Conservation (phyloP, 805 yeast genomes). For the Middelhovenomyces tepae region DNA sequence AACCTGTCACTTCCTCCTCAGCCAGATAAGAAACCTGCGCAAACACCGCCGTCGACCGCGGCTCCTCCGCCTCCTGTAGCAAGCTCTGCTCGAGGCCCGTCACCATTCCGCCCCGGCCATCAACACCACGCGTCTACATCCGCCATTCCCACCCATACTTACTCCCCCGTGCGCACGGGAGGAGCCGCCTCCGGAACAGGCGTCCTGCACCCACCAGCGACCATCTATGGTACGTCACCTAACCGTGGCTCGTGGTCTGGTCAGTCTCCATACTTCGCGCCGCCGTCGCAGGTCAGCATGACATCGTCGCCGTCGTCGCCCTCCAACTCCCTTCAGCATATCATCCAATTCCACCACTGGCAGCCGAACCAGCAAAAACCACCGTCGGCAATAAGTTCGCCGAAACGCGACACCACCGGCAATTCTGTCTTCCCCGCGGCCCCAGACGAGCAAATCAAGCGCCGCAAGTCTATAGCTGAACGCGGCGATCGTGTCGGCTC, state of each 20-base stretch:
- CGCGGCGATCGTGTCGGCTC: conserved; percentile 7
- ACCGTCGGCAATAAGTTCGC: conserved; percentile 6
- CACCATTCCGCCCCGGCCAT: conserved; percentile 16
- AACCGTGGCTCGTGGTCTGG: conserved; percentile 4
- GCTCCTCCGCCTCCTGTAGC: conserved; percentile 7
- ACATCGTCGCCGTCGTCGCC: conserved; percentile 18
- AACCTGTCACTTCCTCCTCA: conserved; percentile 20
- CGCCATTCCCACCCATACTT: conserved; percentile 13
- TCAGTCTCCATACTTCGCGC: conserved; percentile 11
- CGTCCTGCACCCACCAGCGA: conserved; percentile 11
- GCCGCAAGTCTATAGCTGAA: conserved; percentile 13
- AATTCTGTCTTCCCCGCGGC: background rate
- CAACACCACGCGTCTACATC: conserved; percentile 18
- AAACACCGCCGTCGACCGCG: conserved; percentile 12
- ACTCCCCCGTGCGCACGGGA: conserved; percentile 4
- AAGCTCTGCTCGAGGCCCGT: conserved; percentile 9
- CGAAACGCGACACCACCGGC: conserved; percentile 10
- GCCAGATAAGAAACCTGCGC: conserved; percentile 11
- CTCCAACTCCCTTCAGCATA: conserved; percentile 34
- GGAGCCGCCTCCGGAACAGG: conserved; percentile 14
- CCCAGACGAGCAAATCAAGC: conserved; percentile 7
- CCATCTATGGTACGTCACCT: conserved; percentile 6
- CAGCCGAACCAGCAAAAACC: conserved; percentile 31
- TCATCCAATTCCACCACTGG: conserved; percentile 53
- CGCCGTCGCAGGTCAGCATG: conserved; percentile 16